Percentiles rank a stretch among this genome's conserved stretches.
Conservation (phyloP, 78 protist species). For the Planoprotostelium fungivorum region DNA sequence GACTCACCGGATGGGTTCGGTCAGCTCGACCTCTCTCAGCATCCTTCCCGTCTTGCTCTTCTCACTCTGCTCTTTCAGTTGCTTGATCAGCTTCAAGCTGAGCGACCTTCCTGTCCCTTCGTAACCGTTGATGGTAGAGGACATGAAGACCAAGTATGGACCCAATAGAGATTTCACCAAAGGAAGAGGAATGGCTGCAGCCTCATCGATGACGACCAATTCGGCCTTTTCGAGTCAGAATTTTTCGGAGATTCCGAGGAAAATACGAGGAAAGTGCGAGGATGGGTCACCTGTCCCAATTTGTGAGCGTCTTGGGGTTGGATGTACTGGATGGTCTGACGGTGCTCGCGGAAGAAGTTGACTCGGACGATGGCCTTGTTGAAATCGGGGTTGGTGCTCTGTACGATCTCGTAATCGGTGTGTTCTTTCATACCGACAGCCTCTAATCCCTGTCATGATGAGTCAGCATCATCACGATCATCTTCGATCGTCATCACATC, state of each 20-base stretch:
- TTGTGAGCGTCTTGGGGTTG: conserved; percentile 75
- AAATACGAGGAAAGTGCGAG: background rate
- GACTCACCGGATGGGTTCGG: conserved; percentile 96
- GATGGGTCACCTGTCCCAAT: conserved; percentile 55
- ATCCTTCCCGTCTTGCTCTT: conserved; percentile 16
- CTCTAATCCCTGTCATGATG: conserved; percentile 87
- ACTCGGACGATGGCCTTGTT: conserved; percentile 83
- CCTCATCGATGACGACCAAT: conserved; percentile 98
- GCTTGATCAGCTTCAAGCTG: conserved; percentile 93
- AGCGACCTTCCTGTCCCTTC: conserved; percentile 99
- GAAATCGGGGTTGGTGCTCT: conserved; percentile 86
- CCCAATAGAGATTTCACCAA: conserved; percentile 84
- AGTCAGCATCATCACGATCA: too few species aligned
- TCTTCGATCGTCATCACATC: too few species aligned
- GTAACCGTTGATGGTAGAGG: conserved; percentile 90
- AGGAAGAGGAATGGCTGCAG: conserved; percentile 99
- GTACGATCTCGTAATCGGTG: conserved; percentile 85
- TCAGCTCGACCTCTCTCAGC: conserved; percentile 83
- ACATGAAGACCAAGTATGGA: conserved; percentile 89
- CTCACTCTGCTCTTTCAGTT: conserved; percentile 77
- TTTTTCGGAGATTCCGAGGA: background rate
- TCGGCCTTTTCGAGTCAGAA: conserved; percentile 77
- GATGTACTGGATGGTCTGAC: conserved; percentile 96
- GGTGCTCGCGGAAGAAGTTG: conserved; percentile 87
- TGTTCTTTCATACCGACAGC: conserved; percentile 90